Evolutionary conservation across 345 rosid species (phyloP).

Genomic region (Eucalyptus leucophloia): DNA sequence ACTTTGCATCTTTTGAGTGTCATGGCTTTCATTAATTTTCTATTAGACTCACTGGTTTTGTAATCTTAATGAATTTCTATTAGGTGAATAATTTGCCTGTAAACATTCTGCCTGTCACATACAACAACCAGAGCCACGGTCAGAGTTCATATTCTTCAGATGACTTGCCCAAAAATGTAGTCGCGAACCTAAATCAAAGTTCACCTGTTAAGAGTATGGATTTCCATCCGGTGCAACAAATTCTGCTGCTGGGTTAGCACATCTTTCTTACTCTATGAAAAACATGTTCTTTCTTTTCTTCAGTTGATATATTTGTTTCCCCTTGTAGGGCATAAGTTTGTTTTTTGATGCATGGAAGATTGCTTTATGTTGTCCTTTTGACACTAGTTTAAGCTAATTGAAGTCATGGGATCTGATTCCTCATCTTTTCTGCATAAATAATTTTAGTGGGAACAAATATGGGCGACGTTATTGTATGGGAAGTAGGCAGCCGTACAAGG

Average conservation of each 20-base stretch:
- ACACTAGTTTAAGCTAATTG: not conserved
- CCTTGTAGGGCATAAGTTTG: not conserved
- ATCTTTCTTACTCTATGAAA: not conserved
- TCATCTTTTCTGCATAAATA: not conserved
- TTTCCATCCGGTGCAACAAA: slow-evolving; percentile 77
- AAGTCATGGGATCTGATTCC: not conserved
- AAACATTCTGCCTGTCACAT: slow-evolving; percentile 53
- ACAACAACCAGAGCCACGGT: slow-evolving; percentile 54
- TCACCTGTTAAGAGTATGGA: slow-evolving; percentile 84
- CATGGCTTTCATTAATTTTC: not conserved
- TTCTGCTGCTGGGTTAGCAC: slow-evolving; percentile 57
- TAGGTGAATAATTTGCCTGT: slow-evolving; percentile 67
- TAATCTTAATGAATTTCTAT: not conserved
- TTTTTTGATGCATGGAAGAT: not conserved
- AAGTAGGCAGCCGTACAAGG: slow-evolving; percentile 54
- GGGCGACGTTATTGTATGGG: slow-evolving; percentile 72
- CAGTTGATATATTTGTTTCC: not conserved
- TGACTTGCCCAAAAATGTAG: slow-evolving; percentile 68
- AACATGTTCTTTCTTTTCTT: not conserved
- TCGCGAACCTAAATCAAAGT: slow-evolving; percentile 49
- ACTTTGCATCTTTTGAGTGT: not conserved
- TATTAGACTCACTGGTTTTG: not conserved
- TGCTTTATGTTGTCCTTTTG: not conserved
- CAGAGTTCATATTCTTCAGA: slow-evolving; percentile 66
- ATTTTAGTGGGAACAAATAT: slow-evolving; percentile 74